A percentile compares a stretch with the other conserved stretches of the same genome.
phyloP scores from a whole-genome alignment of 176 grass and related monocot species.

The Canna indica region DNA sequence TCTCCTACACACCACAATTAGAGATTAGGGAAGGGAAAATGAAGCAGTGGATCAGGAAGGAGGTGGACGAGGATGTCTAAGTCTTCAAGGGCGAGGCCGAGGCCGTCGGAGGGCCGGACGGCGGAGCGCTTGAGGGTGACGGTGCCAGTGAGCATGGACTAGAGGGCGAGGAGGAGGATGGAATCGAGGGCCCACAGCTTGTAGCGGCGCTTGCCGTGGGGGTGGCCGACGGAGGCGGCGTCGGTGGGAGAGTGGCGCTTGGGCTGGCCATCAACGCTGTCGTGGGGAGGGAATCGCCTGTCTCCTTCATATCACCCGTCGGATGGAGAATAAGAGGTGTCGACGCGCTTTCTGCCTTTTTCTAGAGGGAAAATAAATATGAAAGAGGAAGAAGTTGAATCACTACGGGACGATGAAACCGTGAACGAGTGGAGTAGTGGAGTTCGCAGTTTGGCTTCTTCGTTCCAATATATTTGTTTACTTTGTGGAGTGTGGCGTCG shows the following conservation, averaged over 20 bases:
- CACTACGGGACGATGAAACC: too few relatives aligned
- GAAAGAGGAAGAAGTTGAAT: too few relatives aligned
- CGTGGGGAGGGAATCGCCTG: slow-evolving; percentile 3
- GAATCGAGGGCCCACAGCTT: slow-evolving; percentile 79
- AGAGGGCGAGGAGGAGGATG: slow-evolving; percentile 87
- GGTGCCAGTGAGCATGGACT: slow-evolving; percentile 95
- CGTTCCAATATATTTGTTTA: too few relatives aligned
- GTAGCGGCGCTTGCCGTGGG: slow-evolving; percentile 69
- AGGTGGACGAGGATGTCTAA: slow-evolving; percentile 18
- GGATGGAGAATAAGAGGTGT: not conserved
- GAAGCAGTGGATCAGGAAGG: not conserved
- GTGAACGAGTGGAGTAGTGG: too few relatives aligned
- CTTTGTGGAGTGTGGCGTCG: too few relatives aligned
- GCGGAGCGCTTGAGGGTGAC: slow-evolving; percentile 72
- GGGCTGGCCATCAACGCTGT: slow-evolving; percentile 7
- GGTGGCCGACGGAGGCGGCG: too few relatives aligned
- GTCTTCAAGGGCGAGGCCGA: slow-evolving; percentile 9
- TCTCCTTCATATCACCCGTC: slow-evolving; percentile 29
- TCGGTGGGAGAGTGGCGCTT: not conserved
- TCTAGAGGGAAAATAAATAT: too few relatives aligned
- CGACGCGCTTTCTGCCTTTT: too few relatives aligned
- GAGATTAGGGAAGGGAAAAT: too few relatives aligned
- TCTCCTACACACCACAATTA: slow-evolving; percentile 31
- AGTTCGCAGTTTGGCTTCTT: too few relatives aligned
- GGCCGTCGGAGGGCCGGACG: slow-evolving; percentile 36